Base-by-base conservation (phyloP, 805 yeast species). In the Candida insectalens region DNA sequence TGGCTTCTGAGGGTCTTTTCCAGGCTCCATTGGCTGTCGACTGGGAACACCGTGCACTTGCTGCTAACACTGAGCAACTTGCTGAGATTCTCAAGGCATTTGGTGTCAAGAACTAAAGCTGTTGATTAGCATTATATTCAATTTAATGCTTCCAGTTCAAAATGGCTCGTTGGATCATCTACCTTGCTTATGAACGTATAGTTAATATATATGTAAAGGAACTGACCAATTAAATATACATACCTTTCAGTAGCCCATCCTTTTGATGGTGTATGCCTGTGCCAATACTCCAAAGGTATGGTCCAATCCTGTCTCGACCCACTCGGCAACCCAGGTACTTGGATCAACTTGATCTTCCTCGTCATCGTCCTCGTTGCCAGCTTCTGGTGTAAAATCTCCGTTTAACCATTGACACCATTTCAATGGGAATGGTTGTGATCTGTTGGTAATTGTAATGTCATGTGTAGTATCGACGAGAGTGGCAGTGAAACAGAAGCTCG, bases 381-480 rank as follows among this genome's bases (percentile, higher is more conserved):
- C 38, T 29, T 43, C 51, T 5, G 40, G 51, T 2, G 21, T 37
- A 32, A 37, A 38, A 34, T 44, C 38, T 10, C 76, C 71, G 39
- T 73, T 77, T n/a, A 89, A 66, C 98, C 98, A 92, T n/a, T 72
- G 63, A 7, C 87, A 79, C 98, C 98, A 92, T 51, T 74, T 77
- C 30, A 72, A 53, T 8, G 98, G 97, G 64, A 85, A 81, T 5
- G 95, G 76, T 57, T 92, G 98, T 0, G 97, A 83, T 45, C 79
- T 77, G 33, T 84, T 77, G 19, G 74, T 67, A 29, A 84, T 69
- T 6, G 78, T 69, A 41, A 92, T 74, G 42, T 75, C 71, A 58
- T 92, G 89, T 25, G 81, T 76, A 28, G 76, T 72, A 51, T 92
- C 98, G 44, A 74, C 73, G 44, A 92, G 64, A 15, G 83, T 70